These are phyloP conservation scores for Phyllachora maydis DNA, from an alignment of 2,329 filamentous ascomycete genomes.

Conservation along the genomic window DNA sequence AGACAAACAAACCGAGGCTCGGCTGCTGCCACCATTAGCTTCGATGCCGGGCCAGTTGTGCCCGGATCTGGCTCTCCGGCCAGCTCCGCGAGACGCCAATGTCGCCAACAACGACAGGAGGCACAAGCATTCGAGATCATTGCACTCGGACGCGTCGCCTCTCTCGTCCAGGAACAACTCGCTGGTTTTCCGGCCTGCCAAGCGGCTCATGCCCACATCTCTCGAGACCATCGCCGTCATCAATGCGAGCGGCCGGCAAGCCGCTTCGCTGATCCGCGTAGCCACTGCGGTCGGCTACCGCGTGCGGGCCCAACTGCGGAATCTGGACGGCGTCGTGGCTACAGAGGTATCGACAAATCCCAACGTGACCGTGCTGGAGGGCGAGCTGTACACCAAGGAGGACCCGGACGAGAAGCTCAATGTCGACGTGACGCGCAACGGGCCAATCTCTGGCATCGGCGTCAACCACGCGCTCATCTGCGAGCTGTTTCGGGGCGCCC, in stretches of 20 bases:
- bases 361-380: slow-evolving; percentile 47
- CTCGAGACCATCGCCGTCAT: slow-evolving; percentile 81
- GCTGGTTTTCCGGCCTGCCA: slow-evolving; percentile 36
- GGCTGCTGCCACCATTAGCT: no score
- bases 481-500: slow-evolving; percentile 62
- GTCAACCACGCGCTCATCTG: slow-evolving; percentile 55
- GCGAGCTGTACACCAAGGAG: slow-evolving; percentile 39
- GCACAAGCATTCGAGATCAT: slow-evolving; percentile 41
- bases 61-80: slow-evolving; percentile 13
- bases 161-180: slow-evolving; percentile 37
- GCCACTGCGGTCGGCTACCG: slow-evolving; percentile 85
- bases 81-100: slow-evolving; percentile 11
- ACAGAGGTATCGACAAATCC: slow-evolving; percentile 66
- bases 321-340: slow-evolving; percentile 70
- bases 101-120: slow-evolving; percentile 11
- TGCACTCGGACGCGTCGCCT: slow-evolving; percentile 38
- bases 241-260: slow-evolving; percentile 89
- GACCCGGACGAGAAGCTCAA: slow-evolving; percentile 24
- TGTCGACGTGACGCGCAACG: slow-evolving; percentile 48
- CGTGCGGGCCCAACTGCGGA: slow-evolving; percentile 80
- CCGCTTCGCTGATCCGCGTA: slow-evolving; percentile 84
- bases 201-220: slow-evolving; percentile 34
- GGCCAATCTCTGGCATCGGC: slow-evolving; percentile 37
- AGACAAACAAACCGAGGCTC: no score
- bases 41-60: slow-evolving; percentile 13